Evolutionary conservation across 2,329 filamentous ascomycete species (phyloP).

Genomic region (Cercospora sojina): DNA sequence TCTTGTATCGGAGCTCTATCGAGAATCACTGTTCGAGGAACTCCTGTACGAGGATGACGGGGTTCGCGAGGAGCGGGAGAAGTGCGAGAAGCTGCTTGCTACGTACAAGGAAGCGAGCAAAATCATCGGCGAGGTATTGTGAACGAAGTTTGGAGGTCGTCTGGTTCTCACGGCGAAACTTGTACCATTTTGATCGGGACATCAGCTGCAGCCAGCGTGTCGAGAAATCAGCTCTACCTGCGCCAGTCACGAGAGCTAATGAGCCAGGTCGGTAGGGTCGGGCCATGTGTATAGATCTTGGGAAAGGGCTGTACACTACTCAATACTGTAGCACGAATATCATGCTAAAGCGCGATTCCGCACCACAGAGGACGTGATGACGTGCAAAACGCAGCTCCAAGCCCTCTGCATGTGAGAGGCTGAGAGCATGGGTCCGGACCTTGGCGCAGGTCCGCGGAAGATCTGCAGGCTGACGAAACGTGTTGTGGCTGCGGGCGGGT

Average conservation of each 20-base stretch:
- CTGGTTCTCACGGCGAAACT: not conserved
- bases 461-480: constrained; percentile 13
- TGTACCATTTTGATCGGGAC: constrained; percentile 10
- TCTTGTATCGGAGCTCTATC: constrained; percentile 92
- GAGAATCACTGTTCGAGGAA: constrained; percentile 87
- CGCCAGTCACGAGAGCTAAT: constrained; percentile 2
- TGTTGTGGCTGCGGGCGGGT: constrained; percentile 1
- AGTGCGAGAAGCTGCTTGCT: constrained; percentile 92
- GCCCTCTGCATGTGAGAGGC: not conserved
- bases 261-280: constrained; percentile 6
- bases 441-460: not conserved
- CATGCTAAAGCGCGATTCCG: not conserved
- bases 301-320: constrained; percentile 11
- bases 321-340: constrained; percentile 5
- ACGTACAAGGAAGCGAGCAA: constrained; percentile 98
- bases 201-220: constrained; percentile 10
- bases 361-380: not conserved
- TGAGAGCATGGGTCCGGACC: constrained; percentile 1
- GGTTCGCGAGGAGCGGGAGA: constrained; percentile 96
- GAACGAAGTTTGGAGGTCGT: constrained; percentile 34
- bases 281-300: constrained; percentile 12
- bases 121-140: constrained; percentile 95
- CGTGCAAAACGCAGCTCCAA: not conserved
- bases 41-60: constrained; percentile 95
- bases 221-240: constrained; percentile 10